Evolutionary conservation across 495 filamentous ascomycete species (phyloP).

Genomic region (Aspergillus ellipticus): DNA sequence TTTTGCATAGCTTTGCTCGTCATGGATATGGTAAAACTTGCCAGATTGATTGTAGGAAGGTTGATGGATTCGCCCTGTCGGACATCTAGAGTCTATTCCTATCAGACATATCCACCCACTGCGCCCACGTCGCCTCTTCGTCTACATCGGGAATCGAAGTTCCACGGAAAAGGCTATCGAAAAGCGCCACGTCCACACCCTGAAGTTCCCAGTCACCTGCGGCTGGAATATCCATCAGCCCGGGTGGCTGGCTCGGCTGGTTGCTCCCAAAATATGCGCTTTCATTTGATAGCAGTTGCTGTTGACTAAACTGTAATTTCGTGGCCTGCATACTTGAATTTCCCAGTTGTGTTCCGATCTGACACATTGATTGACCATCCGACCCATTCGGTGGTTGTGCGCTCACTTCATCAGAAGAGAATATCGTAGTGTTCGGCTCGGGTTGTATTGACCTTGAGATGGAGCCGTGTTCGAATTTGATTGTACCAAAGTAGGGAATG

Average conservation of each 20-base stretch:
- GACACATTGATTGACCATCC: no score
- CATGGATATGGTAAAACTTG: no score
- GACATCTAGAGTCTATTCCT: no score
- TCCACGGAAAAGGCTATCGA: slow-evolving; percentile 27
- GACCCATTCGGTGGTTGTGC: background rate
- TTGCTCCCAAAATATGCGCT: background rate
- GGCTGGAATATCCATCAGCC: slow-evolving; percentile 7
- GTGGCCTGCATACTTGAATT: no score
- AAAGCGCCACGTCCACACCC: slow-evolving; percentile 28
- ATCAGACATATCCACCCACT: background rate
- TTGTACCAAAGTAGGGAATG: slow-evolving; percentile 41
- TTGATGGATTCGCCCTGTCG: no score
- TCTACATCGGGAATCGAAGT: slow-evolving; percentile 2
- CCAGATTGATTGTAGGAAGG: no score
- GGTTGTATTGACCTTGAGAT: background rate
- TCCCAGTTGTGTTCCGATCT: no score
- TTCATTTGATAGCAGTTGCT: background rate
- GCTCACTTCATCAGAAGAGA: background rate
- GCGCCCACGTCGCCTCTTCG: background rate
- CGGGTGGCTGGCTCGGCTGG: background rate
- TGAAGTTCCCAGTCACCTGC: slow-evolving; percentile 23
- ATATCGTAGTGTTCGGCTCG: no score
- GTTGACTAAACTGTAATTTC: background rate
- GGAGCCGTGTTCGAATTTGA: slow-evolving; percentile 22
- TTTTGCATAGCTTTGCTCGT: no score